These are phyloP conservation scores for Azolla pinnata DNA, from an alignment of 75 land plant species.

Conservation along the genomic window DNA sequence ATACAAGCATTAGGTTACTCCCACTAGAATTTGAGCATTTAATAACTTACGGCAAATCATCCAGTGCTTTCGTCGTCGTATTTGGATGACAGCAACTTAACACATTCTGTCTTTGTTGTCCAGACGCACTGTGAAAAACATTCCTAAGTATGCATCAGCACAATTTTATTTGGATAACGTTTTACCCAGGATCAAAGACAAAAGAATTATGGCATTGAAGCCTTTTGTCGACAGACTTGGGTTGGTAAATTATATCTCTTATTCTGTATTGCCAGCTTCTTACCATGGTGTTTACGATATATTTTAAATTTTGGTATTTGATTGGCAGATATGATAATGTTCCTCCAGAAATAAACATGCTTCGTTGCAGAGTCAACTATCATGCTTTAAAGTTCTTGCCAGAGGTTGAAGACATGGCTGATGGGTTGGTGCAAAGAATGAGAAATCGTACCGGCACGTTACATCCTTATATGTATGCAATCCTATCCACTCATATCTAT, in stretches of 20 bases:
- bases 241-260: conserved; percentile 26
- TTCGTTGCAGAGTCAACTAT: conserved; percentile 90
- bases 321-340: conserved; percentile 87
- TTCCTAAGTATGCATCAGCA: conserved; percentile 92
- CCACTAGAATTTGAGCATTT: too few species aligned
- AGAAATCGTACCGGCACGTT: conserved; percentile 68
- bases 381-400: conserved; percentile 93
- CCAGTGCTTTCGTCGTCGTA: too few species aligned
- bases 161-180: conserved; percentile 91
- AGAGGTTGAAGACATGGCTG: conserved; percentile 82
- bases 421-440: conserved; percentile 67
- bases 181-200: conserved; percentile 86
- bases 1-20: conserved; percentile 72
- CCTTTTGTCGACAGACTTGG: conserved; percentile 98
- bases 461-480: conserved; percentile 79
- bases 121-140: conserved; percentile 89
- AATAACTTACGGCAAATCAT: too few species aligned
- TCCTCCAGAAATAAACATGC: conserved; percentile 76
- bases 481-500: too few species aligned
- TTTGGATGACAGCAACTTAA: too few species aligned
- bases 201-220: conserved; percentile 90
- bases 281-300: background rate
- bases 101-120: too few species aligned
- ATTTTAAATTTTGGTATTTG: background rate
- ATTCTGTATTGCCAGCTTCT: background rate